A percentile compares a stretch with the other conserved stretches of the same genome.
phyloP scores from a whole-genome alignment of 768 basidiomycete genomes.

The Lentinula raphanica region DNA sequence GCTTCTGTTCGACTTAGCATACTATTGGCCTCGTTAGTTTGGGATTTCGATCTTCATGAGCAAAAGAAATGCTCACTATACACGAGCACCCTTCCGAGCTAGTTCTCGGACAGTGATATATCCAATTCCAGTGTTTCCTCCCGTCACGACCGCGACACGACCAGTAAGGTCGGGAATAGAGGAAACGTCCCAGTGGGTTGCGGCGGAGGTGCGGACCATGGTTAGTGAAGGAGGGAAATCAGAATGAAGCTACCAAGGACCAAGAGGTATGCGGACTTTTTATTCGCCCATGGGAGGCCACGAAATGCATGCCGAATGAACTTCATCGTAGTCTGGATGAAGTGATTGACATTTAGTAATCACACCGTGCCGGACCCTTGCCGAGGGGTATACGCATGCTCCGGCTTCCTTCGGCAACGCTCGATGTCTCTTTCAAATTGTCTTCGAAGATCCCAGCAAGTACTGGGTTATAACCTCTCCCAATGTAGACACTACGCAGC shows the following conservation, averaged over 20 bases:
- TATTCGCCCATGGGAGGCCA: no score
- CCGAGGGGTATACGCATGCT: background rate
- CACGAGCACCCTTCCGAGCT: slow-evolving; percentile 8
- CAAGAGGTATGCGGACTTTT: no score
- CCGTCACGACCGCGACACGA: slow-evolving; percentile 8
- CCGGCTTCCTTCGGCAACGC: background rate
- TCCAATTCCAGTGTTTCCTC: slow-evolving; percentile 11
- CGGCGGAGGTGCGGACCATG: background rate
- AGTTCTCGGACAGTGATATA: slow-evolving; percentile 8
- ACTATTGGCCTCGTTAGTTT: background rate
- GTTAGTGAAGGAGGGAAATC: background rate
- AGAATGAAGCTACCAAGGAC: no score
- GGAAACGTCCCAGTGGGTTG: background rate
- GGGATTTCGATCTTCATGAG: no score
- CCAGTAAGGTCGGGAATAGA: slow-evolving; percentile 2
- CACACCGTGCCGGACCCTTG: no score
- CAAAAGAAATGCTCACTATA: background rate
- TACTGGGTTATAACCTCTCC: background rate
- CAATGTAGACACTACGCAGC: background rate
- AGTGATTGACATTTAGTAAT: background rate
- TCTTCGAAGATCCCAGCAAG: background rate
- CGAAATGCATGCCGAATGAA: no score
- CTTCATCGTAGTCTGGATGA: no score
- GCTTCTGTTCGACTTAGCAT: slow-evolving; percentile 1
- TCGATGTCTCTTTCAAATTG: background rate